Percentiles rank a stretch among this genome's conserved stretches.
These are phyloP conservation scores for Phlyctochytrium bullatum DNA, from an alignment of 192 early-diverging fungal genomes.

Conservation along the genomic window DNA sequence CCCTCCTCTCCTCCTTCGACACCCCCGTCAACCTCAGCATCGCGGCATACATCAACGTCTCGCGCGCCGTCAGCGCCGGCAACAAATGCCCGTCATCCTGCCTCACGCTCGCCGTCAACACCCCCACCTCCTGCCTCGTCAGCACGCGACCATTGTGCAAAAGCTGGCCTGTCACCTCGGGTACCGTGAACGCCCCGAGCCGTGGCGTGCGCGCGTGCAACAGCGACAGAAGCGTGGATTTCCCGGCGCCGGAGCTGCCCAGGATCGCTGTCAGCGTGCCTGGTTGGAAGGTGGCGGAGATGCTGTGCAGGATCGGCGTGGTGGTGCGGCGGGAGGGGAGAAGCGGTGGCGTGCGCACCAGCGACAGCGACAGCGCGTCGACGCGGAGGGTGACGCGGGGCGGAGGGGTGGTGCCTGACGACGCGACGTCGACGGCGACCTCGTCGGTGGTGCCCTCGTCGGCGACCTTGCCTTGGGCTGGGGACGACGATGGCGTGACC, in stretches of 20 bases:
- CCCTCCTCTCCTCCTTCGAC: conserved; percentile 27
- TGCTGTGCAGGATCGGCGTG: background rate
- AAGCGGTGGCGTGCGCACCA: background rate
- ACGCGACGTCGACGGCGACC: background rate
- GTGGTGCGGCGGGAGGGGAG: background rate
- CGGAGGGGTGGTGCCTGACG: background rate
- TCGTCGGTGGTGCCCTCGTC: background rate
- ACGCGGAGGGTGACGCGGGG: background rate
- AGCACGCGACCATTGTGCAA: background rate
- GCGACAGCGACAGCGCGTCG: background rate
- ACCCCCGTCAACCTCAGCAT: conserved; percentile 36
- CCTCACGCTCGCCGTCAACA: conserved; percentile 32
- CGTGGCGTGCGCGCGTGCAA: conserved; percentile 17
- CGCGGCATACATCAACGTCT: conserved; percentile 43
- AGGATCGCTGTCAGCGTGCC: conserved; percentile 43
- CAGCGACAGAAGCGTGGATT: conserved; percentile 41
- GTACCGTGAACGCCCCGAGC: background rate
- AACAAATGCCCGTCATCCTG: conserved; percentile 44
- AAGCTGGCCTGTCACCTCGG: background rate
- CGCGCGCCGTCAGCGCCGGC: conserved; percentile 42
- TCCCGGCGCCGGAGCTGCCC: conserved; percentile 45
- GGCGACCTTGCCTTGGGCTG: background rate
- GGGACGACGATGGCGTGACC: background rate
- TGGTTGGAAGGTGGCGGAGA: conserved; percentile 26
- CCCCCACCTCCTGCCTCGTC: conserved; percentile 12